These are phyloP conservation scores for Mariannaea sp. DNA, from an alignment of 2,329 filamentous ascomycete species.

Conservation along the genomic window DNA sequence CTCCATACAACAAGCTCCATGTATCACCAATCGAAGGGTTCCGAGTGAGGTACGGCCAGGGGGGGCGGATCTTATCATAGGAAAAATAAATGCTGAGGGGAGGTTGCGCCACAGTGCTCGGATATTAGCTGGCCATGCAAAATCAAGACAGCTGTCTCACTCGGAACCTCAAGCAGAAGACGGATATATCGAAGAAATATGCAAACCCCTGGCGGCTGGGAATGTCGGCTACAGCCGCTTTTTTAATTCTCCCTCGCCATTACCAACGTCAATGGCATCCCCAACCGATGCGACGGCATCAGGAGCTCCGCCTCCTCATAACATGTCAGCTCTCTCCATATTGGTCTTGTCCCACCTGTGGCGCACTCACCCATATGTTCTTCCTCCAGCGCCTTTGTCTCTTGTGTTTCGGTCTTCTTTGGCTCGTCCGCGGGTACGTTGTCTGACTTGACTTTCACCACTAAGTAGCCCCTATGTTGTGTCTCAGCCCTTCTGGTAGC, in stretches of 20 bases:
- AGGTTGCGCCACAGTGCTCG: not conserved
- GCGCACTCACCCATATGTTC: constrained; percentile 10
- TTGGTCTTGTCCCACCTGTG: not conserved
- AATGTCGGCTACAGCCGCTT: constrained; percentile 4
- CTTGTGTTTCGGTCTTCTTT: constrained; percentile 12
- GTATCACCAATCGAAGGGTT: not conserved
- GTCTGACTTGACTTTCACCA: constrained; percentile 10
- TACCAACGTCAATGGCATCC: constrained; percentile 4
- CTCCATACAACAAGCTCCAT: not conserved
- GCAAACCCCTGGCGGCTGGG: too few species aligned
- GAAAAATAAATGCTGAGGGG: not conserved
- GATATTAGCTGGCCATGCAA: not conserved
- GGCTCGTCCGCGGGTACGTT: constrained; percentile 1
- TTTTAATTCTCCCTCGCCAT: constrained; percentile 9
- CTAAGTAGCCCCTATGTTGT: constrained; percentile 10
- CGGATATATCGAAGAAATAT: too few species aligned
- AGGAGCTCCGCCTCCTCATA: constrained; percentile 1
- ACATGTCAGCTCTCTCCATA: constrained; percentile 10
- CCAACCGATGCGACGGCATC: constrained; percentile 13
- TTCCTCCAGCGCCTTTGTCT: not conserved
- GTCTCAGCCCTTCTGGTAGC: constrained; percentile 6
- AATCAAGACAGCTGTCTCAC: not conserved
- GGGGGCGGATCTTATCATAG: not conserved
- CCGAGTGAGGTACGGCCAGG: not conserved
- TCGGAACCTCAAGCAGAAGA: not conserved